Conservation (phyloP, 2,329 filamentous ascomycete species). For the Fusarium coicis region DNA sequence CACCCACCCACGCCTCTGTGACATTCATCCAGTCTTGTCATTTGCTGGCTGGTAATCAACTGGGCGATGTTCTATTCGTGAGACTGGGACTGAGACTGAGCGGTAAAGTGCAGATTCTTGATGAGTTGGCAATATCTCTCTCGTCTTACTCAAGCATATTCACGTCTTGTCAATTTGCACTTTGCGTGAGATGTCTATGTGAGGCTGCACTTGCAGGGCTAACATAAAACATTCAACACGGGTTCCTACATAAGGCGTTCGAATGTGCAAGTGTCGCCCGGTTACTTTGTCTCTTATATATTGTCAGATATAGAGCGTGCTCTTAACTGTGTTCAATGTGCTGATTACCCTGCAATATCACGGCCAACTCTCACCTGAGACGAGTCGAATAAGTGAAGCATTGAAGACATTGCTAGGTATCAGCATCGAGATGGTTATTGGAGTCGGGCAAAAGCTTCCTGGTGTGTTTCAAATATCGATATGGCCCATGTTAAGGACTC, state of each 20-base stretch:
- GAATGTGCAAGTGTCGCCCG: not conserved
- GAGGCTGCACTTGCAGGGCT: not conserved
- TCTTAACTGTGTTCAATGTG: not conserved
- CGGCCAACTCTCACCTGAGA: not conserved
- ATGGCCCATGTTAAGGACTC: not conserved
- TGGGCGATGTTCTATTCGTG: not conserved
- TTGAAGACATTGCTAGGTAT: not conserved
- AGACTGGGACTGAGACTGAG: not conserved
- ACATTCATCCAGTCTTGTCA: conserved; percentile 4
- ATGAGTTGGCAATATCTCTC: conserved; percentile 11
- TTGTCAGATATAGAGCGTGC: not conserved
- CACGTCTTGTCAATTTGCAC: not conserved
- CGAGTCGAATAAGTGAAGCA: not conserved
- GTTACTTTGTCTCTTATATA: not conserved
- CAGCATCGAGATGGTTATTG: not conserved
- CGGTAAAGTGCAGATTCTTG: conserved; percentile 17
- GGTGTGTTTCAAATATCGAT: not conserved
- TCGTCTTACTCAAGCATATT: not conserved
- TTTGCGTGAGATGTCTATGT: not conserved
- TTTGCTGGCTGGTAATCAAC: conserved; percentile 7
- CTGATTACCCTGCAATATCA: not conserved
- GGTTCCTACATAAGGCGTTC: conserved; percentile 10
- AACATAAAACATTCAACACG: conserved; percentile 3
- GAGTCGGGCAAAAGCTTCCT: not conserved
- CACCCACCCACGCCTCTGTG: not conserved